Base-by-base conservation (phyloP, 2,329 filamentous ascomycete species). In the Claviceps africana region DNA sequence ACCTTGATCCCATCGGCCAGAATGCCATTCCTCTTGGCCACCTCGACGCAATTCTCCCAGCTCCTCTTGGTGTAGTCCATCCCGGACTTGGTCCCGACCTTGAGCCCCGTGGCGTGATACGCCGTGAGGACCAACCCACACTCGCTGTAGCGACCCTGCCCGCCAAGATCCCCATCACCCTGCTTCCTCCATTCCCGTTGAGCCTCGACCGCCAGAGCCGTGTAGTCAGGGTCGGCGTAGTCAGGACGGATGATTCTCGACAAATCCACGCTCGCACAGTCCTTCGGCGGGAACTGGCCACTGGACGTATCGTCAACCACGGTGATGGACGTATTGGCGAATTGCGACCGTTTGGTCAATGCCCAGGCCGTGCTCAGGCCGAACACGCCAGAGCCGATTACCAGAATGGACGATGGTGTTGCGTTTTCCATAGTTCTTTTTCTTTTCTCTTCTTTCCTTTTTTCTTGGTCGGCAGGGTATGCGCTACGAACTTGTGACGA, bases 161-260 rank as follows among this genome's bases (percentile, higher is more conserved):
- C 77, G 51, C 81, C 84, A 48, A 82, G 70, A 22, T 78, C 71
- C 5, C 73, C 67, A 33, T 75, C 69, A 52, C 72, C 78, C 59
- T 66, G 66, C 64, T 76, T 78, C 59, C 84, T 79, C 86, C 82
- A 93, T 62, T 77, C 72, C 19, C 73, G 67, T 61, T 87, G 85
- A 1, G 89, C 88, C 37, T 79, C 72, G 19, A 79, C 75, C 21
- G 84, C 88, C 46, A 97, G 79, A 17, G 74, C 70, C 6, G 88
- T 79, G 67, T 97, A 97, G 22, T 82, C 78, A 0, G 79, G 71
- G 62, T 91, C 82, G 5, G 86, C 83, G 63, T 97, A 97, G 73
- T 97, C 91, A 49, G 79, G 70, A 53, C 82, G 75, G 57, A 85
- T 73, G 59, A 84, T 82, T 57, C 81, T 77, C 15, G 79, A 83